Evolutionary conservation across 176 grass and related monocot species (phyloP).

Genomic region (Aechmea fasciata): DNA sequence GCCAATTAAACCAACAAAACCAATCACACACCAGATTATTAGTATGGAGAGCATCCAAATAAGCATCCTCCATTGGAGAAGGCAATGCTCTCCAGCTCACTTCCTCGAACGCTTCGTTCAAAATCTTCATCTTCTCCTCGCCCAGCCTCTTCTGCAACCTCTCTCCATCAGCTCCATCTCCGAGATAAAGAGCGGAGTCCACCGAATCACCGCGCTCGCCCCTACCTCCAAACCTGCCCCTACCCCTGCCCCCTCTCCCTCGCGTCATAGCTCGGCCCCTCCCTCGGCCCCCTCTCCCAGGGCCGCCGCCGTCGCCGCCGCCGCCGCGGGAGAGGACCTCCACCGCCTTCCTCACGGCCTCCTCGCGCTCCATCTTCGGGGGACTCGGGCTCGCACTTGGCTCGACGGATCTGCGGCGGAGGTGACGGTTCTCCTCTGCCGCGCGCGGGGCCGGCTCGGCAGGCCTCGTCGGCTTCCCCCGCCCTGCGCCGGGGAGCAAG

Average conservation of each 20-base stretch:
- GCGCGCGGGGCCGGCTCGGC: neutral
- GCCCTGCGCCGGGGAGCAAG: constrained; percentile 37
- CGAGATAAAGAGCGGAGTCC: constrained; percentile 9
- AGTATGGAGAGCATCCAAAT: constrained; percentile 33
- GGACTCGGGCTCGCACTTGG: neutral
- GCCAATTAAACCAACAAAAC: neutral
- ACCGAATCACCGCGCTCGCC: neutral
- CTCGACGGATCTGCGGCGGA: constrained; percentile 26
- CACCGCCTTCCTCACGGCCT: constrained; percentile 46
- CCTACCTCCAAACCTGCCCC: neutral
- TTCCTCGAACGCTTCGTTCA: constrained; percentile 34
- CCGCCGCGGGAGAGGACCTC: constrained; percentile 49
- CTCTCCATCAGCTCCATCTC: constrained; percentile 37
- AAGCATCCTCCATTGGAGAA: constrained; percentile 19
- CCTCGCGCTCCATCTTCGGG: constrained; percentile 32
- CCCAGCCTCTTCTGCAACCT: constrained; percentile 49
- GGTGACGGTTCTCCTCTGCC: constrained; percentile 46
- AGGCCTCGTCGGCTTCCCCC: constrained; percentile 34
- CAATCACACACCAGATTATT: constrained; percentile 52
- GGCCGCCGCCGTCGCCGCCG: neutral
- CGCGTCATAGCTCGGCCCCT: constrained; percentile 3
- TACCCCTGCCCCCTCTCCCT: constrained; percentile 21
- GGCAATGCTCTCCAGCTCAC: constrained; percentile 30
- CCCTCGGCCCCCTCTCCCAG: neutral
- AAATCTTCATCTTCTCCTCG: constrained; percentile 42